Evolutionary conservation across 495 filamentous ascomycete species (phyloP), one percentile per base, ranked within the genome.

Genomic region (Pyronema domesticum): DNA sequence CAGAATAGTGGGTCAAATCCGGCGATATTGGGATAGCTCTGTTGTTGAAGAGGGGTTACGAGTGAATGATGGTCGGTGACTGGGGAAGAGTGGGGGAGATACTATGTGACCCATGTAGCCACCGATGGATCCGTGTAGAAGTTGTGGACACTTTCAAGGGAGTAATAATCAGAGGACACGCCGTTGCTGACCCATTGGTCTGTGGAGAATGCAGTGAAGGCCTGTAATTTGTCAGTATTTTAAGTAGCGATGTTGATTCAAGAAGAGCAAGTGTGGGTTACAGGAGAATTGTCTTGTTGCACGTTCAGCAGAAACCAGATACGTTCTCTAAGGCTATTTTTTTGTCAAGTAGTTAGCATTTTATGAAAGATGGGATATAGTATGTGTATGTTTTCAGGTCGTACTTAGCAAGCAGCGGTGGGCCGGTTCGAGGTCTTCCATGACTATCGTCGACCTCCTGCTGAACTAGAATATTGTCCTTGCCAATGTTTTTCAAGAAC

Each of bases 1-100:
- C 76, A 83, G 68, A 88, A 89, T 43, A 83, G 68, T 0, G 85
- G 85, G 59, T 88, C 84, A 57, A 85, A 88, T 10, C 30, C 55
- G 49, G 55, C 56, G 50, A 61, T 57, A 46, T 37, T 47, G 0
- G 58, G 60, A 9, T 46, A 15, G 46, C 53, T 14, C 56, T 30
- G 23, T 30, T 30, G 23, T 30, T 5, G 5, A 1, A 2, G 17
- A 6, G 13, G 6, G 2, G 3, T 13, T 43, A 13, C 6, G 13
- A 3, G 13, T 6, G 39, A 43, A 6, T 43, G 39, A n/a, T 43
- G 6, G 6, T 6, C 13, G 39, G 6, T 13, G 39, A 30, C 23
- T 5, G 5, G 23, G 23, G 23, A 1, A 1, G 23, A 1, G 23
- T 30, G 23, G 5, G 23, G 23, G 5, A 5, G 23, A 5, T 30